Percentiles rank a stretch among this genome's conserved stretches.
Conservation (phyloP, 352 stramenopile species). For the Phytophthora ramorum region DNA sequence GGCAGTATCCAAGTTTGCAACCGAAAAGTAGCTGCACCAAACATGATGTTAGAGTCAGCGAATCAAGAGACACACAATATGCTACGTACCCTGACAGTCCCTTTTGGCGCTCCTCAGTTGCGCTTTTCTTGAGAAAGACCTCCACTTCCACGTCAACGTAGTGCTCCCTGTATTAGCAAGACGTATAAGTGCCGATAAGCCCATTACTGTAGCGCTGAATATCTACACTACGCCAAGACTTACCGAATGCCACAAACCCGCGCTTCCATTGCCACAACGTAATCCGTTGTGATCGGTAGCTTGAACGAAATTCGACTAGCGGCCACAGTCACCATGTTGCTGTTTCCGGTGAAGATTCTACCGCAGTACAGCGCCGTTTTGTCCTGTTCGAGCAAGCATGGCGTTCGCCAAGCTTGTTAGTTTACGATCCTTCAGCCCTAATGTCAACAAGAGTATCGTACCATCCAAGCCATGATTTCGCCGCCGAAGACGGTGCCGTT, state of each 20-base stretch:
- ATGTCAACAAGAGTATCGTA: neutral
- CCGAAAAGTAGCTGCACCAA: conserved; percentile 37
- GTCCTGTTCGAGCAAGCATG: conserved; percentile 33
- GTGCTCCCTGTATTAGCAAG: conserved; percentile 26
- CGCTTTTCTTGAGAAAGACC: conserved; percentile 22
- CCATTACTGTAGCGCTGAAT: neutral
- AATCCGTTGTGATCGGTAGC: conserved; percentile 47
- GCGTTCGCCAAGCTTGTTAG: neutral
- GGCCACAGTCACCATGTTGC: conserved; percentile 59
- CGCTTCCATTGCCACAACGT: conserved; percentile 57
- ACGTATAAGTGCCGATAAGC: neutral
- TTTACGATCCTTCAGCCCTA: neutral
- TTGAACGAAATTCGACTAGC: conserved; percentile 58
- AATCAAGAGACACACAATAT: neutral
- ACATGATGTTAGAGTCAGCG: neutral
- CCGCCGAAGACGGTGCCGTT: conserved; percentile 64
- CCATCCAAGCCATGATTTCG: conserved; percentile 60
- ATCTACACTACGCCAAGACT: neutral
- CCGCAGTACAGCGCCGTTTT: conserved; percentile 63
- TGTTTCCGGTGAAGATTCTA: conserved; percentile 62
- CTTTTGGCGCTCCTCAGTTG: conserved; percentile 5
- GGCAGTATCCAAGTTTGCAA: conserved; percentile 40
- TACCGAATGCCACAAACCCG: conserved; percentile 56
- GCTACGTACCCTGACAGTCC: conserved; percentile 19
- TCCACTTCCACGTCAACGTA: conserved; percentile 34